A percentile compares a stretch with the other conserved stretches of the same genome.
Conservation (phyloP, 2,329 filamentous ascomycete genomes). For the Xylariaceae sp. region DNA sequence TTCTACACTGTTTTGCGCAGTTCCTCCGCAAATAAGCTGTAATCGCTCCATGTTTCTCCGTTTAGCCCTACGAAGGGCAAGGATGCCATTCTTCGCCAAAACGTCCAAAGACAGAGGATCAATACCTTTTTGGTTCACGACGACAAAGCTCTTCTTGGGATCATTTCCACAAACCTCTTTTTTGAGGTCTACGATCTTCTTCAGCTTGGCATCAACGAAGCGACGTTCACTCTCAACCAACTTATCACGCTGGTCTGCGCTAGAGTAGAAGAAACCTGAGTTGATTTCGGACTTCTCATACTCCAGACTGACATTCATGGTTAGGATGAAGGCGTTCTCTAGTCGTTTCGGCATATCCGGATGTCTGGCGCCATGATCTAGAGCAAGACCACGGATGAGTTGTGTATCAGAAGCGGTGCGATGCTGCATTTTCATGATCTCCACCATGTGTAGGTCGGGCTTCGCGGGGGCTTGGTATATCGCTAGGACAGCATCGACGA, state of each 20-base stretch:
- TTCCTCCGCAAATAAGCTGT: conserved; percentile 87
- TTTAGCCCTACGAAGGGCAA: conserved; percentile 91
- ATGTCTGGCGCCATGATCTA: conserved; percentile 93
- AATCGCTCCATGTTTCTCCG: conserved; percentile 98
- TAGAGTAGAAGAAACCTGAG: conserved; percentile 97
- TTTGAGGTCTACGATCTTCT: conserved; percentile 97
- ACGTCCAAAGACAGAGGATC: conserved; percentile 94
- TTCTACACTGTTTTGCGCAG: conserved; percentile 92
- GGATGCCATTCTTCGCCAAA: conserved; percentile 94
- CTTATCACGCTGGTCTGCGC: conserved; percentile 93
- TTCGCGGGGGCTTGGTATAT: conserved; percentile 88
- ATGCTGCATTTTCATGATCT: conserved; percentile 99
- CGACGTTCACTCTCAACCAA: conserved; percentile 94
- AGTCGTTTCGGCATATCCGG: conserved; percentile 97
- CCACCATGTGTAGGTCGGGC: conserved; percentile 97
- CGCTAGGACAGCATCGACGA: conserved; percentile 91
- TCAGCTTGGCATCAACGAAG: conserved; percentile 92
- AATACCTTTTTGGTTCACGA: conserved; percentile 99
- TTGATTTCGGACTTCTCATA: conserved; percentile 99
- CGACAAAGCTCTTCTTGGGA: conserved; percentile 89
- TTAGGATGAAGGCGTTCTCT: conserved; percentile 92
- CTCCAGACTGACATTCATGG: conserved; percentile 91
- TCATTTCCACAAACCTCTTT: conserved; percentile 94
- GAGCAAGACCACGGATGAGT: conserved; percentile 83
- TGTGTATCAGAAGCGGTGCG: conserved; percentile 92